Conservation (phyloP, 1,284 basidiomycete species). For the Cronartium ribicola region DNA sequence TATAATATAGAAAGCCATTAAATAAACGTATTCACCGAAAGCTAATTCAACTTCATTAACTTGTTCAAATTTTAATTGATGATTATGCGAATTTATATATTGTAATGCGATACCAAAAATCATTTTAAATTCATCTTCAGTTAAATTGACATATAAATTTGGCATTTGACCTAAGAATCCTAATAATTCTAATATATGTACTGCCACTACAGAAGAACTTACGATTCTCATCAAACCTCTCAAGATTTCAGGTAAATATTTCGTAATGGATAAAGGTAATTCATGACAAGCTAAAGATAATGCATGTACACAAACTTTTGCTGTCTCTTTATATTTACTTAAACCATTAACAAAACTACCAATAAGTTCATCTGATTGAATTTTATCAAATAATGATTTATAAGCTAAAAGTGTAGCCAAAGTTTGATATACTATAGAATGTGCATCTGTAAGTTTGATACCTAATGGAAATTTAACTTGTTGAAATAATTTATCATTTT, state of each 20-base stretch:
- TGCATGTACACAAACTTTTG: slow-evolving; percentile 87
- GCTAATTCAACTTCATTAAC: slow-evolving; percentile 39
- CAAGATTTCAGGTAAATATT: slow-evolving; percentile 72
- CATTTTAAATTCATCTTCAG: slow-evolving; percentile 83
- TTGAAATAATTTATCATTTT: slow-evolving; percentile 60
- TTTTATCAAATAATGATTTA: slow-evolving; percentile 67
- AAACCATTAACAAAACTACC: slow-evolving; percentile 79
- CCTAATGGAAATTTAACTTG: slow-evolving; percentile 57
- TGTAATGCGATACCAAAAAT: slow-evolving; percentile 92
- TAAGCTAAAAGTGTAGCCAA: slow-evolving; percentile 87
- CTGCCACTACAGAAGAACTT: slow-evolving; percentile 85
- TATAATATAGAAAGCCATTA: slow-evolving; percentile 57
- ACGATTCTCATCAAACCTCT: slow-evolving; percentile 90
- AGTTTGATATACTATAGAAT: slow-evolving; percentile 80
- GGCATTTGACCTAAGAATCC: slow-evolving; percentile 77
- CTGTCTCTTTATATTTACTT: slow-evolving; percentile 64
- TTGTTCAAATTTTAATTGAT: slow-evolving; percentile 48
- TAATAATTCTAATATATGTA: slow-evolving; percentile 92
- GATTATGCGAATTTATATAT: slow-evolving; percentile 86
- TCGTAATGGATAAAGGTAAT: slow-evolving; percentile 75
- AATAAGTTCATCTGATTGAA: slow-evolving; percentile 66
- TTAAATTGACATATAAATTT: slow-evolving; percentile 82
- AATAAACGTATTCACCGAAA: slow-evolving; percentile 52
- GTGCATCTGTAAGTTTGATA: slow-evolving; percentile 72
- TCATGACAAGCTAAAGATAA: slow-evolving; percentile 86